Evolutionary conservation across 805 yeast species (phyloP), one percentile per base, ranked within the genome.

Genomic region (Spathaspora passalidarum): DNA sequence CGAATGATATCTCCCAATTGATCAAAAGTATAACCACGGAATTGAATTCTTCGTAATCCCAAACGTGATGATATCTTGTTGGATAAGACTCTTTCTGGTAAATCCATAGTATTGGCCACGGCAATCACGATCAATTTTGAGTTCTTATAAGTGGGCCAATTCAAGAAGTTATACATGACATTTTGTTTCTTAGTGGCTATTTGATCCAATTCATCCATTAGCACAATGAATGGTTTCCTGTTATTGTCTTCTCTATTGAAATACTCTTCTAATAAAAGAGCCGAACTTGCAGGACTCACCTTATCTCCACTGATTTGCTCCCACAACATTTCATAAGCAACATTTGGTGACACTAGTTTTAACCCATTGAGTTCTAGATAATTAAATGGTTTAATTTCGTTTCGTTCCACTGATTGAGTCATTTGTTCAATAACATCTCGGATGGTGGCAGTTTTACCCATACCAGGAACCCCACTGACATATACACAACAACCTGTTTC

Each of bases 391-490:
- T 61, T 56, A 25, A 68, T 45, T 39, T 62, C 68, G 9, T 60
- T 62, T 36, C 54, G 53, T 32, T 39, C 51, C 32, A 57, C 57
- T 10, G 57, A 48, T 49, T 69, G 62, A 38, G 77, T 74, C 29
- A 94, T 65, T 56, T 86, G 89, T 26, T 80, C 76, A 20, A 94
- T 77, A 0, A 87, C 97, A 57, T 90, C 96, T 45, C 96, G 69
- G 2, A 92, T 82, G 0, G 98, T 92, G 3, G 96, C 94, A 0
- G 99, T 92, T 60, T 94, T 94, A 10, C 99, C 99, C 2, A 95
- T 92, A 7, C 99, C 99, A 0, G 99, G 99, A 0, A 97, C 89
- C 3, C 99, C 99, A 63, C 96, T 88, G 9, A 94, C 82, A 60
- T 91, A 94, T 5, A 94, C 65, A 53, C 96, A 88, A 6, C 91